Evolutionary conservation across 495 filamentous ascomycete species (phyloP).

Genomic region (Neurospora sp.): DNA sequence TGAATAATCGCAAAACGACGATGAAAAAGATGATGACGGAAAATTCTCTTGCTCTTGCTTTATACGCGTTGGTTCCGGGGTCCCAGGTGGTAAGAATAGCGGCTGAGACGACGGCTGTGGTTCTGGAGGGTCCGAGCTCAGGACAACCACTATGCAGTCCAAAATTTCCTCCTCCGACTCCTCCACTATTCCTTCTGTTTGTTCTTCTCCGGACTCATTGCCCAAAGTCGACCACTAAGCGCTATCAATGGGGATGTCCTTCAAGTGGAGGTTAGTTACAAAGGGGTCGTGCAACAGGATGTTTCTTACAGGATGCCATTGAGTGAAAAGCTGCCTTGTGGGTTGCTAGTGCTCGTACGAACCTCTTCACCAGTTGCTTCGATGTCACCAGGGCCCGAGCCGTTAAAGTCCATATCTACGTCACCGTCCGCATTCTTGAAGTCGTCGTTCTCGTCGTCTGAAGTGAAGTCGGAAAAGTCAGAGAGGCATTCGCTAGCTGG

Average conservation of each 20-base stretch:
- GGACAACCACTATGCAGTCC: not conserved
- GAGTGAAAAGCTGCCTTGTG: not conserved
- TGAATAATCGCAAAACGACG: not conserved
- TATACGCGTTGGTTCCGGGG: not conserved
- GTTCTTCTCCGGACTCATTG: conserved; percentile 1
- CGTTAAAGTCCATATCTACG: not conserved
- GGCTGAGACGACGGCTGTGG: not conserved
- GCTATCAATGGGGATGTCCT: conserved; percentile 8
- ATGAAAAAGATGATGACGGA: not conserved
- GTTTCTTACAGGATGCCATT: not conserved
- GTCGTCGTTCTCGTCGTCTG: not conserved
- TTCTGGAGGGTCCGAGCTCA: not conserved
- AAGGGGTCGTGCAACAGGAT: not conserved
- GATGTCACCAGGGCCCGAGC: not conserved
- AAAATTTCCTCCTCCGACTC: not conserved
- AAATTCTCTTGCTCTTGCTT: not conserved
- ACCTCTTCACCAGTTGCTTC: not conserved
- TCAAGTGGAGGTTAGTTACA: not conserved
- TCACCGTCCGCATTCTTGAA: not conserved
- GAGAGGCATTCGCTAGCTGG: not conserved
- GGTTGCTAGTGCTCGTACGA: not conserved
- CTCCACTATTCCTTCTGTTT: not conserved
- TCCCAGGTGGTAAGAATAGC: not conserved
- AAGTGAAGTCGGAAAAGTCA: not conserved
- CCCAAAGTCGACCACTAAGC: conserved; percentile 8